phyloP scores from a whole-genome alignment of 176 grass and related monocot species.

The Eremochloa ophiuroides region DNA sequence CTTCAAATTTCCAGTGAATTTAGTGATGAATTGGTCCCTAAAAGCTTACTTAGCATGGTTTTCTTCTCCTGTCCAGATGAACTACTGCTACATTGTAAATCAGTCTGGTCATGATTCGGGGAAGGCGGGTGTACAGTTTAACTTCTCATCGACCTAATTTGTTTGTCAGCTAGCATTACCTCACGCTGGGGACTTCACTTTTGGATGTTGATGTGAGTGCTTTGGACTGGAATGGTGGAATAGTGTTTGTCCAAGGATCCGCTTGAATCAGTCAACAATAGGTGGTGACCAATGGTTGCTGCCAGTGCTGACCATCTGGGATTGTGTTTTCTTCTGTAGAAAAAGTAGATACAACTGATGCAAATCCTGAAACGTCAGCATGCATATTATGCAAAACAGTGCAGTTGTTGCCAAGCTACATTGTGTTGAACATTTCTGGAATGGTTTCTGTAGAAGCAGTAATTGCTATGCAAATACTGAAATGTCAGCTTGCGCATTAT shows the following conservation, averaged over 20 bases:
- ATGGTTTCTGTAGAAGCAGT: not conserved
- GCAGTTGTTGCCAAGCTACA: not conserved
- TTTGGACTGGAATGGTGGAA: not conserved
- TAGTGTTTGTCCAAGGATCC: not conserved
- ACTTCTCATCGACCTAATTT: slow-evolving; percentile 53
- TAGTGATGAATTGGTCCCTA: no score
- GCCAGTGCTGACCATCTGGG: not conserved
- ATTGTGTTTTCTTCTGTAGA: not conserved
- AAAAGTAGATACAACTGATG: not conserved
- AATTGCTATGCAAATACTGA: not conserved
- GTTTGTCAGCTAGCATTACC: not conserved
- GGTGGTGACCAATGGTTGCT: not conserved
- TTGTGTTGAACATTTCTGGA: not conserved
- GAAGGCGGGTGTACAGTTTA: slow-evolving; percentile 76
- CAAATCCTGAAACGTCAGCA: not conserved
- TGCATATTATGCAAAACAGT: not conserved
- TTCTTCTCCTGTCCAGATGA: slow-evolving; percentile 48
- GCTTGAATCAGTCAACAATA: not conserved
- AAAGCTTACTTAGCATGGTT: slow-evolving; percentile 11
- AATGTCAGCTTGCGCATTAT: not conserved
- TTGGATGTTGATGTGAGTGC: not conserved
- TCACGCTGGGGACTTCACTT: not conserved
- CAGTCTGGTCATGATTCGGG: slow-evolving; percentile 57
- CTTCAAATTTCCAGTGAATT: not conserved
- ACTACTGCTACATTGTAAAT: slow-evolving; percentile 84